A percentile compares a stretch with the other conserved stretches of the same genome.
Conservation (phyloP, 225 moss, liverwort and hornwort genomes). For the Thuidium tamariscinum region DNA sequence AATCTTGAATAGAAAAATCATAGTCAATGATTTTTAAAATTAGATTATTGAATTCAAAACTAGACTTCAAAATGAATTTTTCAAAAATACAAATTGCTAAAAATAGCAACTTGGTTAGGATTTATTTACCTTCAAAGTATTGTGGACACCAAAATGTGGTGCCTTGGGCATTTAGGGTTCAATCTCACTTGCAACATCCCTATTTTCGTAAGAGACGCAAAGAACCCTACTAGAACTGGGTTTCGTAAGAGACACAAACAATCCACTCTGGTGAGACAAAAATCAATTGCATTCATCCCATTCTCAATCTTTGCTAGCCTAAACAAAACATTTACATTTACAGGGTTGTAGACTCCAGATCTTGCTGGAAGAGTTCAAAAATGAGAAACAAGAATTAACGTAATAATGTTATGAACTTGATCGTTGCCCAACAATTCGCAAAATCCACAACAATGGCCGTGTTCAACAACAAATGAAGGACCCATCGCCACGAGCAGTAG, state of each 20-base stretch:
- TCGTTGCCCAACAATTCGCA: background rate
- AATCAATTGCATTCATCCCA: background rate
- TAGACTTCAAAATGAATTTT: too few species aligned
- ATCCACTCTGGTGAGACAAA: background rate
- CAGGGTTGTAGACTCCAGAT: background rate
- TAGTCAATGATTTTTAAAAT: too few species aligned
- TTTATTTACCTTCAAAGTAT: too few species aligned
- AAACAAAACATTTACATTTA: background rate
- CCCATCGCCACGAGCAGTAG: background rate
- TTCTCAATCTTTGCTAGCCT: background rate
- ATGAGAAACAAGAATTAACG: background rate
- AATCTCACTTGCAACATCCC: background rate
- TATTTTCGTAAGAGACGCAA: background rate
- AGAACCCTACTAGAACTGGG: background rate
- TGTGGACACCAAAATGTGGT: too few species aligned
- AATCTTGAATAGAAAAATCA: too few species aligned
- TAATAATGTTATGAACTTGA: background rate
- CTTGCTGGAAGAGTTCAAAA: background rate
- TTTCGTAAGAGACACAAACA: background rate
- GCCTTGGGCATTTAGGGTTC: background rate
- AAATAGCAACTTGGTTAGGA: too few species aligned
- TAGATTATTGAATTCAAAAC: too few species aligned
- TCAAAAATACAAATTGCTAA: too few species aligned
- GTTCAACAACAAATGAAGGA: background rate
- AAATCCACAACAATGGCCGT: background rate